Base-by-base conservation (phyloP, 495 filamentous ascomycete genomes). In the Staphylotrichum longicolle region DNA sequence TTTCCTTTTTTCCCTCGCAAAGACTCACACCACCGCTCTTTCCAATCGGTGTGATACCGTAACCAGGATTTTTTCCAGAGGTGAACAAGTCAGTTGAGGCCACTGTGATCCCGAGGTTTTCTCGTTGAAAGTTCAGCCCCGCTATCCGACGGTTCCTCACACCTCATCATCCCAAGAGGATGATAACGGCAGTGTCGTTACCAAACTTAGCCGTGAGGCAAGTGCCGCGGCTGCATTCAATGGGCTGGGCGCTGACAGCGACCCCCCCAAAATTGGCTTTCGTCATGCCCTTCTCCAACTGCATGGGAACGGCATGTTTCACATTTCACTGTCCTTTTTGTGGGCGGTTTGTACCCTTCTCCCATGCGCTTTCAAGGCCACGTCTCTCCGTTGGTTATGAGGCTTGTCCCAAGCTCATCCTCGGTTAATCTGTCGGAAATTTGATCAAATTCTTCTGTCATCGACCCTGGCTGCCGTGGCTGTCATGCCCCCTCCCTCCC, bases 221-320 rank as follows among this genome's bases (percentile, higher is more conserved):
- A 63, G 57, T 65, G 58, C 66, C 61, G 62, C 63, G 65, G 54
- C 59, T 58, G 62, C 49, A 56, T 46, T 60, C 10, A 33, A 41
- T 54, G 56, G 44, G 54, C 64, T 50, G 39, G 42, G 30, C 37
- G 54, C 37, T 66, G 61, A 41, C 34, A 62, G 59, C 54, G 54
- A 41, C 41, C 41, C 40, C 40, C 66, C 69, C 68, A 70, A 67
- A 71, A 70, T 75, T 70, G 72, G 71, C 72, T 77, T 70, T 69
- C 72, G 74, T 75, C 72, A 77, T 78, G 75, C 72, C 72, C 63
- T 69, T 70, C 65, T 70, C 75, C 78, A 75, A 68, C 73, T 70
- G 75, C 74, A 75, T 75, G 77, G 77, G 75, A 75, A 66, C 71
- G 45, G 68, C 65, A 70, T 70, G 75, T 80, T 81, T 81, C 76